Conservation (phyloP, 2,329 filamentous ascomycete species). For the Cordyceps farinosa region DNA sequence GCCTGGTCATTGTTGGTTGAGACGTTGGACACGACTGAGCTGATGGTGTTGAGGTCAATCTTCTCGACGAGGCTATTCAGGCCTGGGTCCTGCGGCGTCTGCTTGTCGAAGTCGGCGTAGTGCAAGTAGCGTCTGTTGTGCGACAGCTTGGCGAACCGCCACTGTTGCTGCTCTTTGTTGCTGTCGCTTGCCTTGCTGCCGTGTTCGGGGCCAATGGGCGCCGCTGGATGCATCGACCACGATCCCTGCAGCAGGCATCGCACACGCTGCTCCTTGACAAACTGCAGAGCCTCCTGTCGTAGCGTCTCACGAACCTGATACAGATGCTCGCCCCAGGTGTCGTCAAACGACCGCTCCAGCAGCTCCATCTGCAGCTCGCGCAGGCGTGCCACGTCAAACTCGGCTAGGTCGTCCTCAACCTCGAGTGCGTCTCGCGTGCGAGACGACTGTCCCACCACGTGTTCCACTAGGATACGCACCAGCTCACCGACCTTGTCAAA, state of each 20-base stretch:
- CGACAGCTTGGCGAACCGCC: constrained; percentile 83
- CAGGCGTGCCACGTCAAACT: constrained; percentile 75
- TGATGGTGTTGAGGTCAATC: constrained; percentile 82
- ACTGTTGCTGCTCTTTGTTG: constrained; percentile 40
- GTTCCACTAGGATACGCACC: constrained; percentile 83
- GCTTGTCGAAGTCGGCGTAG: constrained; percentile 76
- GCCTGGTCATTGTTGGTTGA: constrained; percentile 48
- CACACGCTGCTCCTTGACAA: constrained; percentile 95
- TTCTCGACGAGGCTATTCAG: constrained; percentile 74
- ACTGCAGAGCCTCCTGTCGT: constrained; percentile 86
- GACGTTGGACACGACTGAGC: constrained; percentile 91
- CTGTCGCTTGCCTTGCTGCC: constrained; percentile 35
- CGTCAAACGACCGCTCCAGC: constrained; percentile 85
- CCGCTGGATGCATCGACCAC: constrained; percentile 68
- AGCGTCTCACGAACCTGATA: constrained; percentile 88
- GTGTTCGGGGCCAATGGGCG: constrained; percentile 29
- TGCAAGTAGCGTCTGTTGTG: constrained; percentile 89
- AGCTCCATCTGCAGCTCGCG: constrained; percentile 91
- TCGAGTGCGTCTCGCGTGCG: constrained; percentile 81
- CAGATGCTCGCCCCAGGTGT: constrained; percentile 89
- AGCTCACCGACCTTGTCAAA: constrained; percentile 93
- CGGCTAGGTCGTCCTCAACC: constrained; percentile 82
- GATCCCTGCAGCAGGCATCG: constrained; percentile 82
- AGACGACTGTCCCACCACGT: constrained; percentile 77
- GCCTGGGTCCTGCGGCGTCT: constrained; percentile 61